Percentiles rank a stretch among this genome's conserved stretches.
Conservation (phyloP, 2,329 filamentous ascomycete genomes). For the Curvularia lunata region DNA sequence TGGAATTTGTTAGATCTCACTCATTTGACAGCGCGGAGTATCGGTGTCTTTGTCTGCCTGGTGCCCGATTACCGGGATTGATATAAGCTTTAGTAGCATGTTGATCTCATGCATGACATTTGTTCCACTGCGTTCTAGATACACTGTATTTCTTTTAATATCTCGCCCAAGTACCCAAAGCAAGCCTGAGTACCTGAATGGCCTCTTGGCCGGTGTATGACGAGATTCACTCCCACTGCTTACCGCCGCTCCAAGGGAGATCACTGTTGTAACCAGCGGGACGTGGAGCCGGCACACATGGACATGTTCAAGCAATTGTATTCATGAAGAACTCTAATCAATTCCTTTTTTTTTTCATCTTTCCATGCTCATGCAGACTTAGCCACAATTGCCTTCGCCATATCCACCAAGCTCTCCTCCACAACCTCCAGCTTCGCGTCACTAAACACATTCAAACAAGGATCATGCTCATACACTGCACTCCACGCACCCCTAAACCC, state of each 20-base stretch:
- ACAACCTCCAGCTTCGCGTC: slow-evolving; percentile 17
- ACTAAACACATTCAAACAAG: slow-evolving; percentile 18
- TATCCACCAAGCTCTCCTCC: slow-evolving; percentile 11
- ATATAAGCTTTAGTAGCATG: not conserved
- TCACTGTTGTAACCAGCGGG: too few relatives aligned
- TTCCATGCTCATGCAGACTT: slow-evolving; percentile 12
- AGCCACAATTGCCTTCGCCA: slow-evolving; percentile 17
- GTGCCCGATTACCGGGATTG: not conserved
- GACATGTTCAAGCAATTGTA: too few relatives aligned
- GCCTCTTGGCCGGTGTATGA: not conserved
- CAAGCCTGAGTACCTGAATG: slow-evolving; percentile 1
- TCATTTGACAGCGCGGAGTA: too few relatives aligned
- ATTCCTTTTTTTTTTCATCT: not conserved
- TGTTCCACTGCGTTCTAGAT: not conserved
- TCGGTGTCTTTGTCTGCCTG: too few relatives aligned
- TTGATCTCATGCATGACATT: not conserved
- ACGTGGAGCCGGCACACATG: too few relatives aligned
- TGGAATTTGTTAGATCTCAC: too few relatives aligned
- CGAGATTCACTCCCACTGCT: not conserved
- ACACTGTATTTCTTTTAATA: not conserved
- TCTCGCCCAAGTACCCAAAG: not conserved
- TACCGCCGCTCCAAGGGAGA: not conserved
- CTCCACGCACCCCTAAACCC: slow-evolving; percentile 42
- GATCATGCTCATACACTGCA: slow-evolving; percentile 17
- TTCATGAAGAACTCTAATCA: too few relatives aligned